A percentile compares a stretch with the other conserved stretches of the same genome.
These are phyloP conservation scores for Crepidotus variabilis DNA, from an alignment of 768 basidiomycete species.

Conservation along the genomic window DNA sequence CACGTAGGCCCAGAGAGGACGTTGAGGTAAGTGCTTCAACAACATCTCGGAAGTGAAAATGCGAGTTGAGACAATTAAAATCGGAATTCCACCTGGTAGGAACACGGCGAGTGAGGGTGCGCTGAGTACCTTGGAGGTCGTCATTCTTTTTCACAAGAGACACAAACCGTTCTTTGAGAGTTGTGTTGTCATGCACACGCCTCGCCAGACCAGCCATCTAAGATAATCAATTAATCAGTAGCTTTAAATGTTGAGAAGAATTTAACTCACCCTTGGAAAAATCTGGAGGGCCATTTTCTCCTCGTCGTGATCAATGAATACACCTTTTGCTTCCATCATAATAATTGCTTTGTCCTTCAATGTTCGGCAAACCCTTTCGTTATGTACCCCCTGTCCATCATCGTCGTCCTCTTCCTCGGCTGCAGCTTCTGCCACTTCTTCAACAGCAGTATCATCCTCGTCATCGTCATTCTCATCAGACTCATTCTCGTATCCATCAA, in stretches of 20 bases:
- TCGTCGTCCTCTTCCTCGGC: conserved; percentile 5
- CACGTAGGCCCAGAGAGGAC: conserved; percentile 9
- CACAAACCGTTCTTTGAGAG: conserved; percentile 22
- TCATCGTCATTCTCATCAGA: conserved; percentile 2
- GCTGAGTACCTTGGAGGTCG: conserved; percentile 6
- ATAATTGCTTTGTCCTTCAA: conserved; percentile 10
- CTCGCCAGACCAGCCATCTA: conserved; percentile 18
- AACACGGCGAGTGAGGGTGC: conserved; percentile 18
- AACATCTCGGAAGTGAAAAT: conserved; percentile 19
- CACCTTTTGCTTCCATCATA: not conserved
- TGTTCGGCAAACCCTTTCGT: conserved; percentile 11
- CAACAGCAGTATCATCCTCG: conserved; percentile 8
- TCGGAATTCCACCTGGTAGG: conserved; percentile 30
- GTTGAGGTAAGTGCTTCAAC: conserved; percentile 18
- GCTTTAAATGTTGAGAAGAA: not conserved
- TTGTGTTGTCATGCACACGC: conserved; percentile 19
- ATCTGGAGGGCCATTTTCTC: conserved; percentile 7
- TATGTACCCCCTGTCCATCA: conserved; percentile 11
- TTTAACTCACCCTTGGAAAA: conserved; percentile 7
- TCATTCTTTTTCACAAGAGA: conserved; percentile 13
- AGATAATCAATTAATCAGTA: not conserved
- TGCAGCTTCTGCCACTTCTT: conserved; percentile 11
- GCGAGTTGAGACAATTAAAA: conserved; percentile 20
- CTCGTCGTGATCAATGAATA: conserved; percentile 3
- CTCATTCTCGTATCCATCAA: not conserved